These are phyloP conservation scores for Pseudogymnoascus sp. DNA, from an alignment of 2,329 filamentous ascomycete species.

Conservation along the genomic window DNA sequence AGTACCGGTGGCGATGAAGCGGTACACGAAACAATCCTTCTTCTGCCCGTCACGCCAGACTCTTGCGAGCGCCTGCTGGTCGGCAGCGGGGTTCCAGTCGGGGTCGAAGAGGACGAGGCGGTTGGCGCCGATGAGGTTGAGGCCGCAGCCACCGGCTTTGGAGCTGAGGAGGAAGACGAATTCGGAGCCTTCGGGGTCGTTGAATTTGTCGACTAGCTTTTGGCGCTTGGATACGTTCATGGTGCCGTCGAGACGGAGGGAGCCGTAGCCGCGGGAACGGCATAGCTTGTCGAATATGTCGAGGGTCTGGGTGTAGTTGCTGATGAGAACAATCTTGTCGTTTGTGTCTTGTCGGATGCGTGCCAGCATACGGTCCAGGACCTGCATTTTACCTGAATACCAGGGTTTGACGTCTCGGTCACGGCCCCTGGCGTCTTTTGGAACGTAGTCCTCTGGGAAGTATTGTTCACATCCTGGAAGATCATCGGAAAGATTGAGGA, in stretches of 20 bases:
- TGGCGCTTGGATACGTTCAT: conserved; percentile 98
- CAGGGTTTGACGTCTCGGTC: conserved; percentile 88
- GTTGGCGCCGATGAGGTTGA: conserved; percentile 92
- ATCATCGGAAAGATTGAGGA: conserved; percentile 74
- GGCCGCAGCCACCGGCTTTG: conserved; percentile 92
- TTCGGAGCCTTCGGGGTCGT: conserved; percentile 79
- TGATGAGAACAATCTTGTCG: conserved; percentile 98
- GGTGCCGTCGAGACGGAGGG: conserved; percentile 82
- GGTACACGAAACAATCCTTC: conserved; percentile 98
- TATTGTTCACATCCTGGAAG: conserved; percentile 76
- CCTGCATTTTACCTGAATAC: conserved; percentile 98
- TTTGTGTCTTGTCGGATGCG: conserved; percentile 93
- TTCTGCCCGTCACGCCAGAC: conserved; percentile 99
- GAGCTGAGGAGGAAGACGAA: conserved; percentile 95
- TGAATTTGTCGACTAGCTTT: conserved; percentile 96
- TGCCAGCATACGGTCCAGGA: conserved; percentile 95
- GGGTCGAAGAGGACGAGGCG: conserved; percentile 93
- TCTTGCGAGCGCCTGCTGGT: conserved; percentile 92
- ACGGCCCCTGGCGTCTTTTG: conserved; percentile 76
- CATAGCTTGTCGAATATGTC: conserved; percentile 92
- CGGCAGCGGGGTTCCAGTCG: conserved; percentile 95
- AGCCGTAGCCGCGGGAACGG: conserved; percentile 74
- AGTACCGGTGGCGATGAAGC: conserved; percentile 96
- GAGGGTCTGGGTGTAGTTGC: conserved; percentile 93
- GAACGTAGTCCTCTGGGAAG: conserved; percentile 80